Evolutionary conservation across 2,329 filamentous ascomycete species (phyloP).

Genomic region (Aspergillus glaucus): DNA sequence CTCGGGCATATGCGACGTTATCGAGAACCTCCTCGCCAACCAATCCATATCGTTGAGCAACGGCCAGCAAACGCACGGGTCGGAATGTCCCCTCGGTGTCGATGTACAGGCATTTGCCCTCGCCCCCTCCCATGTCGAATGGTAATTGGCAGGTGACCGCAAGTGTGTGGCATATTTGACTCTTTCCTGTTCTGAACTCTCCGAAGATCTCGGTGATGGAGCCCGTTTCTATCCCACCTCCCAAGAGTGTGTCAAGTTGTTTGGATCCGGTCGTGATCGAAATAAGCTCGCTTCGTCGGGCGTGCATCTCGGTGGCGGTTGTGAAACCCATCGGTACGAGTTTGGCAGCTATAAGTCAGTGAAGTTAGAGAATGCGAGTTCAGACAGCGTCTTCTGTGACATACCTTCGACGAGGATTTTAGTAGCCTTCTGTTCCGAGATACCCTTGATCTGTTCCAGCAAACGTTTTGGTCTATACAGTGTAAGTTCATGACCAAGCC

Average conservation of each 20-base stretch:
- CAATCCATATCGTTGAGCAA: slow-evolving; percentile 88
- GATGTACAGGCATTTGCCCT: slow-evolving; percentile 97
- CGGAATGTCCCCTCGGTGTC: slow-evolving; percentile 97
- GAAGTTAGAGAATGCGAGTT: slow-evolving; percentile 6
- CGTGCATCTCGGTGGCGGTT: slow-evolving; percentile 98
- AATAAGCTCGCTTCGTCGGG: slow-evolving; percentile 90
- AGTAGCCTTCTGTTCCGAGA: slow-evolving; percentile 91
- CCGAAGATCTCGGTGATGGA: slow-evolving; percentile 98
- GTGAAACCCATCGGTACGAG: slow-evolving; percentile 98
- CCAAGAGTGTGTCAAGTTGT: slow-evolving; percentile 88
- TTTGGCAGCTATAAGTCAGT: slow-evolving; percentile 64
- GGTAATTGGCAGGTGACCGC: slow-evolving; percentile 96
- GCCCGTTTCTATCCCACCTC: slow-evolving; percentile 91
- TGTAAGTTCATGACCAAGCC: not conserved
- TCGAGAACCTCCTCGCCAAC: slow-evolving; percentile 96
- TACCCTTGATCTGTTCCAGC: slow-evolving; percentile 93
- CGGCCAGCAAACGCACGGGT: slow-evolving; percentile 81
- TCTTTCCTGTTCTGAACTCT: slow-evolving; percentile 96
- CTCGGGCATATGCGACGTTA: slow-evolving; percentile 95
- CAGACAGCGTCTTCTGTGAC: slow-evolving; percentile 9
- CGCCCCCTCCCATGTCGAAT: slow-evolving; percentile 97
- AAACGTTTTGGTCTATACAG: slow-evolving; percentile 56
- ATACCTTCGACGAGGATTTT: slow-evolving; percentile 86
- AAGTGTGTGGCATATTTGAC: slow-evolving; percentile 97
- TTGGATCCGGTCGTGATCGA: slow-evolving; percentile 98